These are phyloP conservation scores for Strobilomyces dryophilus DNA, from an alignment of 768 basidiomycete genomes.

Conservation along the genomic window DNA sequence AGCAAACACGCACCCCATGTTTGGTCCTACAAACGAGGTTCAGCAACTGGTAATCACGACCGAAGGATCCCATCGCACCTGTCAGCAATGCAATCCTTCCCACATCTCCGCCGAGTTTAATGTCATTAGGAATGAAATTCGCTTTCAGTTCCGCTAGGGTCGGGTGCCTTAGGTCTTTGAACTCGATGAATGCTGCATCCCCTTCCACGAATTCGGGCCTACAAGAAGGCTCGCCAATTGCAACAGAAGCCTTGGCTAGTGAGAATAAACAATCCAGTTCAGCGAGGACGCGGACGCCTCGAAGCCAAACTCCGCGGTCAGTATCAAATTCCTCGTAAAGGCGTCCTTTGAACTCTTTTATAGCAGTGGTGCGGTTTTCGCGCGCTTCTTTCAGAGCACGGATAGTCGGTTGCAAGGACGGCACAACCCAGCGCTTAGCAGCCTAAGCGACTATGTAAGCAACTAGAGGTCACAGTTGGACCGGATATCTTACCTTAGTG, in stretches of 20 bases:
- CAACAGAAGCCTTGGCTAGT: slow-evolving; percentile 82
- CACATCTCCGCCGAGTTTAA: slow-evolving; percentile 74
- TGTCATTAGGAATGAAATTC: slow-evolving; percentile 91
- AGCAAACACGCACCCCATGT: slow-evolving; percentile 68
- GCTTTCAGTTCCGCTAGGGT: slow-evolving; percentile 64
- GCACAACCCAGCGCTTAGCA: slow-evolving; percentile 72
- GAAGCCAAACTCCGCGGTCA: slow-evolving; percentile 77
- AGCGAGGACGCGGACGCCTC: slow-evolving; percentile 79
- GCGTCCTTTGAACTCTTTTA: slow-evolving; percentile 79
- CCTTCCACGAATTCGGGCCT: slow-evolving; percentile 84
- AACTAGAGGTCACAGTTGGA: not conserved
- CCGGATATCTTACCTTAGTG: slow-evolving; percentile 60
- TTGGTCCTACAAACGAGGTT: slow-evolving; percentile 51
- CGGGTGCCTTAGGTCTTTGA: slow-evolving; percentile 87
- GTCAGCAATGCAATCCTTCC: slow-evolving; percentile 83
- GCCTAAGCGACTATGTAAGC: slow-evolving; percentile 40
- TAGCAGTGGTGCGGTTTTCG: slow-evolving; percentile 75
- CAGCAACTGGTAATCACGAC: not conserved
- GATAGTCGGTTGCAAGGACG: slow-evolving; percentile 64
- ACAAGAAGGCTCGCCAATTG: slow-evolving; percentile 92
- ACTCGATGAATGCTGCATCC: slow-evolving; percentile 78
- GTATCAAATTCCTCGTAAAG: slow-evolving; percentile 79
- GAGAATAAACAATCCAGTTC: slow-evolving; percentile 97
- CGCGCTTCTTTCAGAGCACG: slow-evolving; percentile 89
- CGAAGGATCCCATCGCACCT: slow-evolving; percentile 41